These are phyloP conservation scores for Leccinum insigne DNA, from an alignment of 1,284 basidiomycete species.

Conservation along the genomic window DNA sequence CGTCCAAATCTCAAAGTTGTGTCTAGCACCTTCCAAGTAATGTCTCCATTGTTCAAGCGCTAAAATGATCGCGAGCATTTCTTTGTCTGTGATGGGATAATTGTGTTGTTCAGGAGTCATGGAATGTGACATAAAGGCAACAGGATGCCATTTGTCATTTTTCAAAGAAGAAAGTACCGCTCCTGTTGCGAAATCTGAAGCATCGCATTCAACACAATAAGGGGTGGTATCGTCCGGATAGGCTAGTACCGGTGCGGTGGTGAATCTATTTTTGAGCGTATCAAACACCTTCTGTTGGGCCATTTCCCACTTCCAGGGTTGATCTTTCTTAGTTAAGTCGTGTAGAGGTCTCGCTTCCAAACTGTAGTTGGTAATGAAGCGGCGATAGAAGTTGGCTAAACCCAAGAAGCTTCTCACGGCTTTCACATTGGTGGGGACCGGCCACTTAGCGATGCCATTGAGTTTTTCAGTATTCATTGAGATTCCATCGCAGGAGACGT, in stretches of 20 bases:
- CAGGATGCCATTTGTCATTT: too few relatives aligned
- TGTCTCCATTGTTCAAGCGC: too few relatives aligned
- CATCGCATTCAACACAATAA: rapidly evolving
- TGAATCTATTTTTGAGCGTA: too few relatives aligned
- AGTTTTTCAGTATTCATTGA: too few relatives aligned
- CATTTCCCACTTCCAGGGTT: too few relatives aligned
- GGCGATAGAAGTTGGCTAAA: too few relatives aligned
- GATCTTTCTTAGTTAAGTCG: rapidly evolving
- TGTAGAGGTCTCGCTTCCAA: rapidly evolving
- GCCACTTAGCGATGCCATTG: rapidly evolving
- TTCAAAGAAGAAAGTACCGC: rapidly evolving
- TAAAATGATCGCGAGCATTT: rapidly evolving
- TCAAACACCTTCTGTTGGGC: rapidly evolving
- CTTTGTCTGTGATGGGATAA: rapidly evolving
- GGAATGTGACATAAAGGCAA: rapidly evolving
- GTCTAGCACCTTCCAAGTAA: rapidly evolving
- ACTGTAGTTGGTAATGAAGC: too few relatives aligned
- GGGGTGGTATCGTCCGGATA: rapidly evolving
- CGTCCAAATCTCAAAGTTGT: too few relatives aligned
- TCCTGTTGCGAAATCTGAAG: rapidly evolving
- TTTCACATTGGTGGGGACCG: too few relatives aligned
- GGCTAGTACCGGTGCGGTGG: rapidly evolving
- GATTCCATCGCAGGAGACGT: too few relatives aligned
- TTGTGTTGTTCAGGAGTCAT: rapidly evolving
- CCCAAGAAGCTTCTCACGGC: too few relatives aligned